These are phyloP conservation scores for Smittium culicis DNA, from an alignment of 371 early-diverging fungal genomes.

Conservation along the genomic window DNA sequence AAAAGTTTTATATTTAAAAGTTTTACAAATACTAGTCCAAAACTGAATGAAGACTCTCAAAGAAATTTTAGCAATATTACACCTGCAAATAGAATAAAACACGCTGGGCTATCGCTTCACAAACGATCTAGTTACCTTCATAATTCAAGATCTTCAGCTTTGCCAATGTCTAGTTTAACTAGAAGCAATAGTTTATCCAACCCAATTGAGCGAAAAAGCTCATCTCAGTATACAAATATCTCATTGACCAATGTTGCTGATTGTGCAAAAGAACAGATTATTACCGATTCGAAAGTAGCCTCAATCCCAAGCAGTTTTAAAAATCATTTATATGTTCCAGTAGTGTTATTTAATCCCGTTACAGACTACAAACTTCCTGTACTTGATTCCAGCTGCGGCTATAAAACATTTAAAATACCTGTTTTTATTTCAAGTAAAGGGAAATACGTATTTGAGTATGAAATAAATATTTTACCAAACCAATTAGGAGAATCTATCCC, in stretches of 20 bases:
- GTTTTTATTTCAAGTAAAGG: neutral
- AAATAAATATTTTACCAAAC: neutral
- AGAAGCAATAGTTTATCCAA: neutral
- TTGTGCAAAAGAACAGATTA: neutral
- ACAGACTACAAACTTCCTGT: neutral
- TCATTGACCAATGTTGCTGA: neutral
- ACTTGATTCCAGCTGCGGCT: neutral
- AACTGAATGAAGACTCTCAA: too few species aligned
- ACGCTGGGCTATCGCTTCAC: too few species aligned
- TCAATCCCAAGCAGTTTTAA: neutral
- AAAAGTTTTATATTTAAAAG: too few species aligned
- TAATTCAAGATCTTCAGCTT: too few species aligned
- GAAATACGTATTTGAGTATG: neutral
- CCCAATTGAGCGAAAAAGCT: neutral
- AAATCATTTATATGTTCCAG: neutral
- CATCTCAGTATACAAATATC: neutral
- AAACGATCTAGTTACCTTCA: too few species aligned
- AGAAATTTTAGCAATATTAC: too few species aligned
- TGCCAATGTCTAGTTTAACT: neutral
- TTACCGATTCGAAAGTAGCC: neutral
- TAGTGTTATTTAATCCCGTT: neutral
- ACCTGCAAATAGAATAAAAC: too few species aligned
- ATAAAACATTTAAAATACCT: neutral
- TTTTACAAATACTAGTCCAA: too few species aligned
- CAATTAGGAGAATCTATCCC: neutral